These are phyloP conservation scores for Torulaspora delbrueckii DNA, from an alignment of 805 yeast genomes.

Conservation along the genomic window DNA sequence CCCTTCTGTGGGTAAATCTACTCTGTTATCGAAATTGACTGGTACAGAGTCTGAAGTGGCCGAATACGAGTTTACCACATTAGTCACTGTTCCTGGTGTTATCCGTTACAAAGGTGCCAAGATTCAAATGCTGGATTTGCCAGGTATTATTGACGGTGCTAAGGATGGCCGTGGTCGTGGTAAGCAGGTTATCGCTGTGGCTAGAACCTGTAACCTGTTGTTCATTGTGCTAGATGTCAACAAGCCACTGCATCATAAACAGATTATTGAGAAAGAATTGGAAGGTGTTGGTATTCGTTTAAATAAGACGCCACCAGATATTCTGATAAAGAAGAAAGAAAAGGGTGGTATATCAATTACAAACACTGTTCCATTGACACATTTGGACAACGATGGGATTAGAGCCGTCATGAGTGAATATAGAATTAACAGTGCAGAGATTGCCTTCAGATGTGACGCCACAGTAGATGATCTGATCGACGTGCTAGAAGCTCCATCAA, in stretches of 20 bases:
- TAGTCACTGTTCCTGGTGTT: constrained; percentile 96
- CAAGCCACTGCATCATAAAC: constrained; percentile 91
- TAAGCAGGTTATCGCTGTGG: constrained; percentile 96
- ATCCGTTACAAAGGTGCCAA: constrained; percentile 95
- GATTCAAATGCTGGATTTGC: constrained; percentile 90
- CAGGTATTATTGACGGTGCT: constrained; percentile 89
- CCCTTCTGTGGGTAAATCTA: constrained; percentile 87
- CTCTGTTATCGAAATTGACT: constrained; percentile 79
- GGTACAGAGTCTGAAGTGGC: constrained; percentile 98
- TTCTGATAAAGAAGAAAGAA: constrained; percentile 85
- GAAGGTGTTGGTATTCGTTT: constrained; percentile 97
- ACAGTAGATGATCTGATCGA: constrained; percentile 96
- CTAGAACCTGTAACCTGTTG: constrained; percentile 91
- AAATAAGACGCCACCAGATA: constrained; percentile 90
- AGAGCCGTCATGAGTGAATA: constrained; percentile 95
- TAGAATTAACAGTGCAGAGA: constrained; percentile 91
- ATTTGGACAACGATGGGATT: constrained; percentile 86
- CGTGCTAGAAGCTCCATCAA: constrained; percentile 80
- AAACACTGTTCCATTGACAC: constrained; percentile 87
- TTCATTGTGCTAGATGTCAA: constrained; percentile 94
- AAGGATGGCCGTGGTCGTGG: constrained; percentile 91
- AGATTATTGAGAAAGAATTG: constrained; percentile 87
- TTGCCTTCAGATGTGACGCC: constrained; percentile 95
- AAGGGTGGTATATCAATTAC: constrained; percentile 94
- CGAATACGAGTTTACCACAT: constrained; percentile 94